These are phyloP conservation scores for Alloteropsis semialata DNA, from an alignment of 176 grass and related monocot species.

Conservation along the genomic window DNA sequence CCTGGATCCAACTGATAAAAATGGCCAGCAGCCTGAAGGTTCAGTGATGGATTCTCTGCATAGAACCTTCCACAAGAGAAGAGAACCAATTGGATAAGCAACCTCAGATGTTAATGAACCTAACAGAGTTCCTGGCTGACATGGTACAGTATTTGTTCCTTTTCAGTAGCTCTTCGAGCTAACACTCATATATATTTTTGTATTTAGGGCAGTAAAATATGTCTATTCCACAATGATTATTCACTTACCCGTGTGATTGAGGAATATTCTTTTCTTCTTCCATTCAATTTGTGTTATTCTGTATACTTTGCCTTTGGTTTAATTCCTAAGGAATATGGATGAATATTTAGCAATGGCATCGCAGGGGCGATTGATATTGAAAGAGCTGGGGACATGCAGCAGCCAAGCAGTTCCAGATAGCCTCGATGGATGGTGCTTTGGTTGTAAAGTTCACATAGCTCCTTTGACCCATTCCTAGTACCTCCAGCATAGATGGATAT, in stretches of 20 bases:
- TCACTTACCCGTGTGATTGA: not conserved
- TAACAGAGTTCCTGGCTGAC: constrained; percentile 22
- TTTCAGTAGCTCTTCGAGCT: not conserved
- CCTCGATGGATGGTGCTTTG: not conserved
- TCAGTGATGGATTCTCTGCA: constrained; percentile 58
- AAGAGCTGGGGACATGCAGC: constrained; percentile 1
- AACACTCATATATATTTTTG: not conserved
- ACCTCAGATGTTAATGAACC: not conserved
- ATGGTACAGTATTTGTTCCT: constrained; percentile 25
- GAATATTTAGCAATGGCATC: not conserved
- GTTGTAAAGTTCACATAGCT: not conserved
- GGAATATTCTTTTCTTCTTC: not conserved
- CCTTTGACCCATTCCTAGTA: not conserved
- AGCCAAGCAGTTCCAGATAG: constrained; percentile 15
- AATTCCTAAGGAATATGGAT: not conserved
- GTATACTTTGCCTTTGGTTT: not conserved
- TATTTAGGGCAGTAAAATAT: not conserved
- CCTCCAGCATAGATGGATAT: not conserved
- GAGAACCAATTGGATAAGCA: constrained; percentile 24
- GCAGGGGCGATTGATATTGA: constrained; percentile 28
- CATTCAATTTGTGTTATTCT: not conserved
- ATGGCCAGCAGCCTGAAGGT: constrained; percentile 43
- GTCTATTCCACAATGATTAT: not conserved
- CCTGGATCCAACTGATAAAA: constrained; percentile 62
- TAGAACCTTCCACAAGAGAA: constrained; percentile 54